Evolutionary conservation across 2,329 filamentous ascomycete species (phyloP).

Genomic region (Penicillium sp.): DNA sequence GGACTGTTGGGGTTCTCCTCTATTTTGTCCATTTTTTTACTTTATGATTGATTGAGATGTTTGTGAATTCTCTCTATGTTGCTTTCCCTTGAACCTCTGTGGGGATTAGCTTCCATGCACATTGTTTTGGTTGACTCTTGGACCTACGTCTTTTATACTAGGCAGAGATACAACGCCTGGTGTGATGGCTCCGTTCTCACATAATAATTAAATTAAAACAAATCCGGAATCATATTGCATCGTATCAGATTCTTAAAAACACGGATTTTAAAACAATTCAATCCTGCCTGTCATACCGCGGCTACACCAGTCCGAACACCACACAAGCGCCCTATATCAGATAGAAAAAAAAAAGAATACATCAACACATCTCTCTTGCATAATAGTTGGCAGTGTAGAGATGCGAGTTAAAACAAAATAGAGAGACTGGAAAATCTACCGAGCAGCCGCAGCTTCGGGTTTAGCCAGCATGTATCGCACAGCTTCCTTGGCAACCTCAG

Average conservation of each 20-base stretch:
- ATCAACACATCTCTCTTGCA: slow-evolving; percentile 4
- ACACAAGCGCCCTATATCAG: slow-evolving; percentile 27
- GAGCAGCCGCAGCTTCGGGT: slow-evolving; percentile 38
- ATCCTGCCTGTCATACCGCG: slow-evolving; percentile 20
- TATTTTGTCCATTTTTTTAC: not conserved
- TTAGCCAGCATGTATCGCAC: slow-evolving; percentile 62
- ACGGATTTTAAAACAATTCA: slow-evolving; percentile 18
- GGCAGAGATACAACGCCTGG: not conserved
- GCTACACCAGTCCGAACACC: slow-evolving; percentile 25
- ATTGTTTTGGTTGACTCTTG: not conserved
- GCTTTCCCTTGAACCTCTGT: slow-evolving; percentile 1
- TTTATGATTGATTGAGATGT: not conserved
- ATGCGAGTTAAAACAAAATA: not conserved
- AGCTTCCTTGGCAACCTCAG: slow-evolving; percentile 60
- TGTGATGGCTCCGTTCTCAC: not conserved
- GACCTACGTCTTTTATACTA: not conserved
- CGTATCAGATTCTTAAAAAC: slow-evolving; percentile 2
- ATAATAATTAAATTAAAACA: not conserved
- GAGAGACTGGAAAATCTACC: slow-evolving; percentile 17
- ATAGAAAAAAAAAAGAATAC: slow-evolving; percentile 12
- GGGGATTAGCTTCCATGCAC: not conserved
- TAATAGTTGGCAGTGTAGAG: not conserved
- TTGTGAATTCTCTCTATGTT: slow-evolving; percentile 1
- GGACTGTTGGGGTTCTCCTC: not conserved
- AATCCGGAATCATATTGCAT: slow-evolving; percentile 10